Evolutionary conservation across 345 rosid species (phyloP), one percentile per base, ranked within the genome.

Genomic region (Anastatica hierochuntica): DNA sequence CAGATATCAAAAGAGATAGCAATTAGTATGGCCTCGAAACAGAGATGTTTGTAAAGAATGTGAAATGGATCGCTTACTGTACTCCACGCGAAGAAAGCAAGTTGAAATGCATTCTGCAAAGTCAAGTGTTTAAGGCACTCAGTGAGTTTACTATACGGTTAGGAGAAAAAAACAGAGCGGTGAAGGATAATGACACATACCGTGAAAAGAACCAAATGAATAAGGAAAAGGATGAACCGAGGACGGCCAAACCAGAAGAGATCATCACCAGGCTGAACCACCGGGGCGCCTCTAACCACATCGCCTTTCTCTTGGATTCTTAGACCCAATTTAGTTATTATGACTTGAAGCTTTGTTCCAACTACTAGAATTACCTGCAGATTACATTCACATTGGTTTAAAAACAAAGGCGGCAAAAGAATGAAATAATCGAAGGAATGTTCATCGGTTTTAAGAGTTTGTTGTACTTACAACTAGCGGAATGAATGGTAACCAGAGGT

Each of bases 161-260:
- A 33, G 11, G 57, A 40, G 11, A 14, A 6, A 14, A 13, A 13
- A 63, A 6, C 1, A 2, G 11, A 20, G 48, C 10, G 46, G 8
- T 1, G 27, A 49, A 43, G 41, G 33, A 56, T 24, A 48, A 1
- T 7, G 26, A 18, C 19, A 2, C 9, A n/a, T 77, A 86, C 95
- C 92, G 80, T 87, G 60, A 92, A 92, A 46, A 92, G 95, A 42
- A 76, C 84, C 11, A 88, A 33, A 47, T 88, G 95, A 69, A 92
- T 76, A 30, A 92, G 83, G 58, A 76, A 81, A 69, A 92, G 97
- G 27, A 92, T 52, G 61, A 88, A 66, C 15, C 74, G 83, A 0
- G 98, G 97, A 0, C 66, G 57, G 8, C 82, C 77, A 11, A 92
- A 92, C 98, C 98, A 92, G 83, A 92, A 92, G 59, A 92, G 97